Conservation (phyloP, 331 rosid species). For the Cydonia oblonga region DNA sequence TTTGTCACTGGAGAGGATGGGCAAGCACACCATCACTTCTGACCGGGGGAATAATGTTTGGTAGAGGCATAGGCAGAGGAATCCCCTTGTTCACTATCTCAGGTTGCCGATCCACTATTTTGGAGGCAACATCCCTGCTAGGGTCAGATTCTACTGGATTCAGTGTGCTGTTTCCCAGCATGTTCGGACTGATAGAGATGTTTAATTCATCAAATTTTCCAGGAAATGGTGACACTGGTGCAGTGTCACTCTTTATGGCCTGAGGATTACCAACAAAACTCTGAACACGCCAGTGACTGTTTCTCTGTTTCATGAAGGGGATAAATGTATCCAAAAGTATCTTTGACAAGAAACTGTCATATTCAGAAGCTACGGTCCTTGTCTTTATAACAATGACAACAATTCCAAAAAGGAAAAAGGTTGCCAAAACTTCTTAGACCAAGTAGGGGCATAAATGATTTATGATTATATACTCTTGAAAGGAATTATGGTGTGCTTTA, state of each 20-base stretch:
- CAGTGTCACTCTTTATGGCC: constrained; percentile 48
- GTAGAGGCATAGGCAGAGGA: constrained; percentile 34
- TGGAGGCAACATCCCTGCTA: constrained; percentile 38
- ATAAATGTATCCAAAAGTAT: background rate
- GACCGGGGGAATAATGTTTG: constrained; percentile 35
- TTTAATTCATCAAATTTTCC: constrained; percentile 75
- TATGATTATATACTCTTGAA: background rate
- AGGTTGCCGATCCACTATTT: constrained; percentile 38
- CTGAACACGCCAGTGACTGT: constrained; percentile 95
- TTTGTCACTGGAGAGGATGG: constrained; percentile 54
- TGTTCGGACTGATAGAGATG: constrained; percentile 47
- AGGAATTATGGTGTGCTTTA: background rate
- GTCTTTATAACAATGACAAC: background rate
- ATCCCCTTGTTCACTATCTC: constrained; percentile 51
- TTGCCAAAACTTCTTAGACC: background rate
- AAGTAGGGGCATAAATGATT: background rate
- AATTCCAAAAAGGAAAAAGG: background rate
- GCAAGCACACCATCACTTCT: constrained; percentile 51
- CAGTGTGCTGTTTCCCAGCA: constrained; percentile 36
- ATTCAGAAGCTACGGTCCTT: background rate
- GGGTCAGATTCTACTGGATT: constrained; percentile 44
- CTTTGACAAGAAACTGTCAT: background rate
- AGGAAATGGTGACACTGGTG: constrained; percentile 53
- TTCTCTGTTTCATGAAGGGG: constrained; percentile 54
- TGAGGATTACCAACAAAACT: constrained; percentile 61